These are phyloP conservation scores for Clavispora carvajalis DNA, from an alignment of 805 yeast genomes.

Conservation along the genomic window DNA sequence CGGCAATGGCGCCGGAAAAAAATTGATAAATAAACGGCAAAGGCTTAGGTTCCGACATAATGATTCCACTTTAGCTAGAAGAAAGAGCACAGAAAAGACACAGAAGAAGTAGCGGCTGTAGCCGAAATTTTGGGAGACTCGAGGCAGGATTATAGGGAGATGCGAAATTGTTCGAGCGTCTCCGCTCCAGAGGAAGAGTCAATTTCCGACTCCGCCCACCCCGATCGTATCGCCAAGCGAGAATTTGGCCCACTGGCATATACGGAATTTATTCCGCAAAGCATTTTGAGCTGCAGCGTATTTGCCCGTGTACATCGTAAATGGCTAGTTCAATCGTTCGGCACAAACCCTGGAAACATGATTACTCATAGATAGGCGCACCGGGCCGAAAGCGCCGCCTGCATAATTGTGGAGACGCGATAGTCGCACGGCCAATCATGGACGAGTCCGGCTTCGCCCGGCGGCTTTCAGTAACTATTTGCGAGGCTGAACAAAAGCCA, in stretches of 20 bases:
- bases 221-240: too few species aligned
- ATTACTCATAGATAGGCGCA: background rate
- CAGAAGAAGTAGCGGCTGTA: background rate
- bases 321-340: background rate
- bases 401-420: background rate
- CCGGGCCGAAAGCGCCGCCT: conserved; percentile 1
- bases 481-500: too few species aligned
- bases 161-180: background rate
- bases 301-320: too few species aligned
- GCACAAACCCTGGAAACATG: background rate
- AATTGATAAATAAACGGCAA: conserved; percentile 91
- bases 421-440: too few species aligned
- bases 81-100: background rate
- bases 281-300: too few species aligned
- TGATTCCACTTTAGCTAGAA: background rate
- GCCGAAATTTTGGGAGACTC: background rate
- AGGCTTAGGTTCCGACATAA: conserved; percentile 25
- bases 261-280: too few species aligned
- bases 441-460: too few species aligned
- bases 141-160: background rate
- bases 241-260: background rate
- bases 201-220: too few species aligned
- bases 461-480: too few species aligned
- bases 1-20: conserved; percentile 87
- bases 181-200: background rate